Percentiles rank a stretch among this genome's conserved stretches.
These are phyloP conservation scores for Monosporascus sp. DNA, from an alignment of 2,329 filamentous ascomycete genomes.

Conservation along the genomic window DNA sequence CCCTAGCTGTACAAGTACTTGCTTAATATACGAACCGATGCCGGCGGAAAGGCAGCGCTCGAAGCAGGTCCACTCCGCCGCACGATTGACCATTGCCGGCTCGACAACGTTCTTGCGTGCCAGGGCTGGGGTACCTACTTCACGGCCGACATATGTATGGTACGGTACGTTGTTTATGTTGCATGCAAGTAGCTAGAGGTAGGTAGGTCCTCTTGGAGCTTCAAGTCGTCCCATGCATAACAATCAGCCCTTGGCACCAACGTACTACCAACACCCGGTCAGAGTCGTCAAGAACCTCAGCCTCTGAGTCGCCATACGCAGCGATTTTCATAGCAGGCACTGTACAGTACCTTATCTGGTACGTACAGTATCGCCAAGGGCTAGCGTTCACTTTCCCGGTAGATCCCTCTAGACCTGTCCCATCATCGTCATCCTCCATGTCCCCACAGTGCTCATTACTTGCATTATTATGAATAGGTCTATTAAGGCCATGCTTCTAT, in stretches of 20 bases:
- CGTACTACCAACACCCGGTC: neutral
- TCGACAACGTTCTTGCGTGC: neutral
- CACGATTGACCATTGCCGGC: neutral
- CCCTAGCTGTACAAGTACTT: slow-evolving; percentile 2
- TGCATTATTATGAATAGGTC: slow-evolving; percentile 14
- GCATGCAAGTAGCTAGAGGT: neutral
- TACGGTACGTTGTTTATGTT: neutral
- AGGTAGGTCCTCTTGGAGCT: neutral
- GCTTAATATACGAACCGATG: slow-evolving; percentile 7
- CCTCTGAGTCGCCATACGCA: neutral
- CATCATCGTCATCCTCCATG: slow-evolving; percentile 21
- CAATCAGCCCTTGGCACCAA: neutral
- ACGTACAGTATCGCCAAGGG: slow-evolving; percentile 12
- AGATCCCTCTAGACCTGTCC: slow-evolving; percentile 18
- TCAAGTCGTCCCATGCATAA: neutral
- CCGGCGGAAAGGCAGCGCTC: slow-evolving; percentile 19
- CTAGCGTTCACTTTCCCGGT: slow-evolving; percentile 13
- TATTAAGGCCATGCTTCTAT: slow-evolving; percentile 16
- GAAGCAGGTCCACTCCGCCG: slow-evolving; percentile 17
- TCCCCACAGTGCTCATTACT: slow-evolving; percentile 19
- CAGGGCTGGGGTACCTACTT: neutral
- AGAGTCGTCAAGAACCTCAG: neutral
- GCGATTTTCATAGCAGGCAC: slow-evolving; percentile 6
- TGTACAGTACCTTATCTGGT: slow-evolving; percentile 14
- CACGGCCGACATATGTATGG: neutral